Percentiles rank a stretch among this genome's conserved stretches.
phyloP scores from a whole-genome alignment of 176 grass and related monocot genomes.

The Sorghum bicolor region Sorghum_bicolor_NCBIv3 NC_012877.2:1414501-1415000 shows the following conservation, averaged over 20 bases:
- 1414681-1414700: not conserved
- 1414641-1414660: not conserved
- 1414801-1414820: conserved; percentile 91
- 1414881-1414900: conserved; percentile 84
- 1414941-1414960: not conserved
- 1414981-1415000: conserved; percentile 85
- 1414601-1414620: not conserved
- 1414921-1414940: conserved; percentile 8
- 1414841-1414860: conserved; percentile 78
- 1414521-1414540: not conserved
- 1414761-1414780: conserved; percentile 6
- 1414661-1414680: not conserved
- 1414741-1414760: conserved; percentile 1
- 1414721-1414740: not conserved
- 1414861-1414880: conserved; percentile 89
- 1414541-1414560: not conserved
- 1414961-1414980: conserved; percentile 23
- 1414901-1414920: not conserved
- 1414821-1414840: conserved; percentile 71
- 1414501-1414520: not conserved
- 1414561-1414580: not conserved
- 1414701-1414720: not conserved
- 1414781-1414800: conserved; percentile 59
- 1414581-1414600: not conserved
- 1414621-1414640: not conserved